Conservation (phyloP, 768 basidiomycete genomes). For the Termitomyces sp. region DNA sequence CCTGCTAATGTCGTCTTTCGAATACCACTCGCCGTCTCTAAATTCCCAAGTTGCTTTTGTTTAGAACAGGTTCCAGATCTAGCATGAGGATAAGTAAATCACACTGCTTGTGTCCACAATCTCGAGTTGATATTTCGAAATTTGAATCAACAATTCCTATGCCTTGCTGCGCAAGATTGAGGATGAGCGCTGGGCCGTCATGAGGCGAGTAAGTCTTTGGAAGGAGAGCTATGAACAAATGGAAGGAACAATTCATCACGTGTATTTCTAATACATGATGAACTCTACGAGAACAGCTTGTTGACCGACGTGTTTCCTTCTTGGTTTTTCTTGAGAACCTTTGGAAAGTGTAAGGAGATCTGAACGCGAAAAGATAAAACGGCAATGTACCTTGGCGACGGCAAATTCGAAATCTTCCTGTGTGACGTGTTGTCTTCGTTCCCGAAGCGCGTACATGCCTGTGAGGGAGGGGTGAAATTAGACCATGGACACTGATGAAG, state of each 20-base stretch:
- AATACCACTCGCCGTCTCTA: too few relatives aligned
- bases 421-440: slow-evolving; percentile 94
- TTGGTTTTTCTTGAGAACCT: slow-evolving; percentile 95
- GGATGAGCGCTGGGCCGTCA: too few relatives aligned
- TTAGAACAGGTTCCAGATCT: too few relatives aligned
- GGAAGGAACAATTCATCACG: background rate
- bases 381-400: slow-evolving; percentile 72
- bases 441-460: slow-evolving; percentile 97
- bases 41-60: too few relatives aligned
- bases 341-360: slow-evolving; percentile 5
- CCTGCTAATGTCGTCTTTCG: too few relatives aligned
- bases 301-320: slow-evolving; percentile 92
- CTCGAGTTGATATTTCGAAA: too few relatives aligned
- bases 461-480: background rate
- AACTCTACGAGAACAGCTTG: slow-evolving; percentile 81
- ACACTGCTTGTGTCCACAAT: too few relatives aligned
- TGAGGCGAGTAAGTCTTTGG: too few relatives aligned
- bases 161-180: too few relatives aligned
- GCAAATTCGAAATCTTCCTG: slow-evolving; percentile 99
- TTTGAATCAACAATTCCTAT: too few relatives aligned
- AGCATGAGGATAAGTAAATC: too few relatives aligned
- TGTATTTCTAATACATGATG: background rate
- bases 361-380: background rate
- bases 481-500: background rate
- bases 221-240: background rate